Evolutionary conservation across 2,329 filamentous ascomycete species (phyloP), one percentile per base, ranked within the genome.

Genomic region (Endocalyx cinctus): DNA sequence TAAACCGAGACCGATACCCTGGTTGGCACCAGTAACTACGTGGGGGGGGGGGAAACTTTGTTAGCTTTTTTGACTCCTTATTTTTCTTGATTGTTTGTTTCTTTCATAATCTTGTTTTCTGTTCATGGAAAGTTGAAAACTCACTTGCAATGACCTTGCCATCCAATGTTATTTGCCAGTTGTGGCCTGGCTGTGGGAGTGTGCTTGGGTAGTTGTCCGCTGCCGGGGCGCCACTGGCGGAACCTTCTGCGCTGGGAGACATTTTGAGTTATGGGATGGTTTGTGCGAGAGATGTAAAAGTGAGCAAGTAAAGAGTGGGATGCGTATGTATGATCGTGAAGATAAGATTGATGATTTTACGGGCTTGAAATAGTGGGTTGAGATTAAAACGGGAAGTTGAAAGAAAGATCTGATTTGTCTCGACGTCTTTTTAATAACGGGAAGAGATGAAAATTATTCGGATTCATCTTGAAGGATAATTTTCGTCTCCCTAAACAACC

Each of bases 1-100:
- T 27, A 70, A 60, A 13, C 64, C 66, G 5, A 69, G 57, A 7
- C 65, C 66, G 27, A 69, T 69, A 33, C 66, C 58, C 41, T 63
- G 58, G 47, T 66, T 65, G 26, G 63, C 63, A 11, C 63, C 63
- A 3, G 63, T 64, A 41, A 66, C 59, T 44, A 48, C 39, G n/a
- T n/a, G n/a, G n/a, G n/a, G n/a, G n/a, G n/a, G n/a, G n/a, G n/a
- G n/a, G n/a, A n/a, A n/a, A n/a, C n/a, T n/a, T n/a, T n/a, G n/a
- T n/a, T n/a, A n/a, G n/a, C n/a, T n/a, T n/a, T n/a, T n/a, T n/a
- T n/a, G n/a, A n/a, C n/a, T n/a, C n/a, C n/a, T n/a, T n/a, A n/a
- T n/a, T n/a, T n/a, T n/a, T n/a, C n/a, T 27, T n/a, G 12, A 8
- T 6, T 10, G 20, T 8, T 23, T 23, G 8, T 23, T n/a, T 23